Percentiles rank a stretch among this genome's conserved stretches.
phyloP scores from a whole-genome alignment of 805 yeast species.

The Hanseniaspora lachancei region DNA sequence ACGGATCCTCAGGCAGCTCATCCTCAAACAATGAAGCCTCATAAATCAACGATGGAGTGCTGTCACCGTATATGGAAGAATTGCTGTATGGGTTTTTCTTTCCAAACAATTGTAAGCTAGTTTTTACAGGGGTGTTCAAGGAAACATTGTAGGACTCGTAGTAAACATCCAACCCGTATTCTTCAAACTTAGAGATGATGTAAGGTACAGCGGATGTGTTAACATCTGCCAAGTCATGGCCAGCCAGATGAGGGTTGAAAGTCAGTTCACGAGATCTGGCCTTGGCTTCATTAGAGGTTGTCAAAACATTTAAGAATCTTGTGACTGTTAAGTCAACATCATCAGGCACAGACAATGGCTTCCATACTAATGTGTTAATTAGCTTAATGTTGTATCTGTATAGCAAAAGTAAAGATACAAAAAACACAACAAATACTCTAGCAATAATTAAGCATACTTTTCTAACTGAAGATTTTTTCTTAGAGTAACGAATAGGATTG shows the following conservation, averaged over 20 bases:
- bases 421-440: not conserved
- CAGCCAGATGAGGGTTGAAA: conserved; percentile 45
- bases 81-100: not conserved
- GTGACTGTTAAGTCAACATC: not conserved
- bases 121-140: conserved; percentile 49
- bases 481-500: not conserved
- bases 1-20: conserved; percentile 37
- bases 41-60: conserved; percentile 27
- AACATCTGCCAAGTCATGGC: conserved; percentile 36
- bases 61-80: conserved; percentile 4
- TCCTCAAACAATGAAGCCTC: conserved; percentile 45
- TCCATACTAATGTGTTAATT: not conserved
- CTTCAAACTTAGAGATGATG: conserved; percentile 45
- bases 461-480: not conserved
- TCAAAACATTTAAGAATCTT: conserved; percentile 21
- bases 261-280: conserved; percentile 46
- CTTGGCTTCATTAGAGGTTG: conserved; percentile 30
- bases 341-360: not conserved
- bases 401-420: not conserved
- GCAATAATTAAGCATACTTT: not conserved
- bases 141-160: conserved; percentile 50
- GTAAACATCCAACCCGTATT: conserved; percentile 43
- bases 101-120: conserved; percentile 34
- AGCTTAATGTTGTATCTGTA: not conserved
- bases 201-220: conserved; percentile 24